phyloP scores from a whole-genome alignment of 805 yeast species.

The Hemisphaericaspora nanyangensis region DNA sequence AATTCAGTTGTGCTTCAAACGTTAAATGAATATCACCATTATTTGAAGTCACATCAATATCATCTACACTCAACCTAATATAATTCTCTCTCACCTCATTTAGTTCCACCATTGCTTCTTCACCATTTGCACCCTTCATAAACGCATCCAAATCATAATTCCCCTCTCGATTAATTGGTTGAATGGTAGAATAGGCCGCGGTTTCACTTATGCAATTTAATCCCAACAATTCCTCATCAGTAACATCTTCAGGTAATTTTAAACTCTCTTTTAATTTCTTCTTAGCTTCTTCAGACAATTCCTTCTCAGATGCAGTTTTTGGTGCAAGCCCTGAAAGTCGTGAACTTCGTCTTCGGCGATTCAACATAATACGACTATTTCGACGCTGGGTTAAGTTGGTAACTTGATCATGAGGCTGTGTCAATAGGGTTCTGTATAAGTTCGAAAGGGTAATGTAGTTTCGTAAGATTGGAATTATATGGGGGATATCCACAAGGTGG shows the following conservation, averaged over 20 bases:
- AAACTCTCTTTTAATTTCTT: slow-evolving; percentile 31
- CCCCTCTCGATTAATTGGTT: slow-evolving; percentile 12
- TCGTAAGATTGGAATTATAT: slow-evolving; percentile 26
- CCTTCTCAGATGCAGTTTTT: slow-evolving; percentile 6
- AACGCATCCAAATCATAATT: slow-evolving; percentile 21
- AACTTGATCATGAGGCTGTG: neutral
- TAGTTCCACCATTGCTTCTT: neutral
- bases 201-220: slow-evolving; percentile 27
- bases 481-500: slow-evolving; percentile 21
- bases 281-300: slow-evolving; percentile 19
- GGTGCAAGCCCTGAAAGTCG: slow-evolving; percentile 3
- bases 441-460: slow-evolving; percentile 28
- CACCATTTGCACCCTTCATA: slow-evolving; percentile 11
- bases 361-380: neutral
- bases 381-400: neutral
- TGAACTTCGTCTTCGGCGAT: slow-evolving; percentile 9
- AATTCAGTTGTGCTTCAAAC: slow-evolving; percentile 14
- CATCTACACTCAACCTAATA: slow-evolving; percentile 17
- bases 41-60: slow-evolving; percentile 20
- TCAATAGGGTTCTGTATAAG: slow-evolving; percentile 7
- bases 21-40: slow-evolving; percentile 20
- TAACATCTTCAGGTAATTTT: slow-evolving; percentile 31
- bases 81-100: slow-evolving; percentile 1
- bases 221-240: slow-evolving; percentile 37
- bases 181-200: slow-evolving; percentile 15